Evolutionary conservation across 1,284 basidiomycete species (phyloP).

Genomic region (Puccinia coronata): DNA sequence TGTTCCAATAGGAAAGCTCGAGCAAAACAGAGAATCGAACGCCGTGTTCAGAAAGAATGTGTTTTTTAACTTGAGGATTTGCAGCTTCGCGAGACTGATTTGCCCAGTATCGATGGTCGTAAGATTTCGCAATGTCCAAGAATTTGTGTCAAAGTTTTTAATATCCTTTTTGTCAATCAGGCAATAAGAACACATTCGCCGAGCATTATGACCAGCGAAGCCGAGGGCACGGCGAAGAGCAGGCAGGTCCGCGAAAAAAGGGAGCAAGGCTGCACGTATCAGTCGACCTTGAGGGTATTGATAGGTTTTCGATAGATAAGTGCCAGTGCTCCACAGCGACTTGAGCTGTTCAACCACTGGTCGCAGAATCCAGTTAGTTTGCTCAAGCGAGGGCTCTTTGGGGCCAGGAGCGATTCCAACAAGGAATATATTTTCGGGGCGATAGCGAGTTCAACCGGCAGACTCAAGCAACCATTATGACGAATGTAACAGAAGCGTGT

Average conservation of each 20-base stretch:
- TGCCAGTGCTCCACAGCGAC: slow-evolving; percentile 55
- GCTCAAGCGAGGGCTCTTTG: slow-evolving; percentile 38
- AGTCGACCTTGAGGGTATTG: not conserved
- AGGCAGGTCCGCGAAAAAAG: slow-evolving; percentile 39
- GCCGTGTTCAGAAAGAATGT: slow-evolving; percentile 17
- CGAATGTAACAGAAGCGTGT: slow-evolving; percentile 28
- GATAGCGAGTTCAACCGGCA: slow-evolving; percentile 57
- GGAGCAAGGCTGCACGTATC: not conserved
- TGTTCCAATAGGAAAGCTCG: slow-evolving; percentile 41
- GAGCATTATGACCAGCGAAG: slow-evolving; percentile 21
- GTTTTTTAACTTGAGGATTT: not conserved
- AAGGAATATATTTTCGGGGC: slow-evolving; percentile 59
- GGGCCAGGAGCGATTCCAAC: slow-evolving; percentile 59
- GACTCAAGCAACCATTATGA: slow-evolving; percentile 11
- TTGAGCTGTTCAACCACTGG: slow-evolving; percentile 58
- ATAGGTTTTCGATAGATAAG: slow-evolving; percentile 45
- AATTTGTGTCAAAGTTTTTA: not conserved
- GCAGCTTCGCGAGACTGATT: not conserved
- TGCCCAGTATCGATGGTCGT: slow-evolving; percentile 28
- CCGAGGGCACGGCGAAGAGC: slow-evolving; percentile 46
- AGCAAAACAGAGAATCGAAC: slow-evolving; percentile 36
- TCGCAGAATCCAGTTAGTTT: slow-evolving; percentile 57
- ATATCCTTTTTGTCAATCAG: slow-evolving; percentile 28
- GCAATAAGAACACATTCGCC: slow-evolving; percentile 49
- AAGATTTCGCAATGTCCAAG: slow-evolving; percentile 13